Evolutionary conservation across 176 grass and related monocot species (phyloP).

Genomic region (Musa itinerans): DNA sequence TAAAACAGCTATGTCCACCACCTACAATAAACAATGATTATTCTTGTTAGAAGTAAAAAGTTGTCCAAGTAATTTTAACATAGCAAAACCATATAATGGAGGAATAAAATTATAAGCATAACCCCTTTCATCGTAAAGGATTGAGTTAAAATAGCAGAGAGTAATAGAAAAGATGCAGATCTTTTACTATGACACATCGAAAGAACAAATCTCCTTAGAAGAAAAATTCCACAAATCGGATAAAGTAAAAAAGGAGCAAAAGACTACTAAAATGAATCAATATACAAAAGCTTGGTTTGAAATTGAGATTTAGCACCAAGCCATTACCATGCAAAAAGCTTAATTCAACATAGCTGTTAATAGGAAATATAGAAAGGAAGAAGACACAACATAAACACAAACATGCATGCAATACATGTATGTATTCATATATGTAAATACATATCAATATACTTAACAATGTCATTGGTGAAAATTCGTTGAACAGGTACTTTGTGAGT

Average conservation of each 20-base stretch:
- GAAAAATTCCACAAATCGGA: neutral
- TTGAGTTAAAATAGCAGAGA: too few species aligned
- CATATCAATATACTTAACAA: neutral
- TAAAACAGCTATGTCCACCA: conserved; percentile 32
- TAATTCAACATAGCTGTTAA: neutral
- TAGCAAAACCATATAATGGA: neutral
- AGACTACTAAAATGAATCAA: neutral
- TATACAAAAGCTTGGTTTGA: neutral
- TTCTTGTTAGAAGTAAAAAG: neutral
- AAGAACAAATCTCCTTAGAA: too few species aligned
- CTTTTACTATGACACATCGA: too few species aligned
- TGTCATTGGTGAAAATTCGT: neutral
- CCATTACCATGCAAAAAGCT: neutral
- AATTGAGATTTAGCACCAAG: neutral
- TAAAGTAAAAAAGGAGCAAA: neutral
- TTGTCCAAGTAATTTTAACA: neutral
- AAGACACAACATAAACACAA: neutral
- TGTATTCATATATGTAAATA: neutral
- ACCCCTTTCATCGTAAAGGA: too few species aligned
- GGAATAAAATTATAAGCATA: neutral
- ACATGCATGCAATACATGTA: neutral
- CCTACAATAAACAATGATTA: neutral
- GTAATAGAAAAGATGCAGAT: too few species aligned
- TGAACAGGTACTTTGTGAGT: neutral
- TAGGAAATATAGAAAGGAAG: neutral